These are phyloP conservation scores for Leccinum pachyderme DNA, from an alignment of 1,284 basidiomycete species.

Conservation along the genomic window DNA sequence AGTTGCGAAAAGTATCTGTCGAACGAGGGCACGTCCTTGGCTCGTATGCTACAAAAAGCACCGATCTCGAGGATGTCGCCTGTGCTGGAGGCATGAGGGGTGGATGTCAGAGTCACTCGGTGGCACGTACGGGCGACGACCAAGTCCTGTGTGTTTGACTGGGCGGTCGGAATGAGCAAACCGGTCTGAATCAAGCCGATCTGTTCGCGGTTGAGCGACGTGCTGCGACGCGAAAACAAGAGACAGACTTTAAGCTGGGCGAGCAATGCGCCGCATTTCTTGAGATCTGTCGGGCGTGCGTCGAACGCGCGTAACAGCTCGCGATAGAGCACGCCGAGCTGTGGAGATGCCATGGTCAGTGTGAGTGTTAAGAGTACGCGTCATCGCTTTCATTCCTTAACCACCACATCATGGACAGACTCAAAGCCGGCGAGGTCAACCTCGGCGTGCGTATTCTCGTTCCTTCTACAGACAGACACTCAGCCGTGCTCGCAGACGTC, in stretches of 20 bases:
- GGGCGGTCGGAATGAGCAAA: slow-evolving; percentile 64
- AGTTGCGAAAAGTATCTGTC: slow-evolving; percentile 95
- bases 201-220: slow-evolving; percentile 39
- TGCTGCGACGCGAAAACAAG: background rate
- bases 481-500: slow-evolving; percentile 68
- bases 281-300: slow-evolving; percentile 61
- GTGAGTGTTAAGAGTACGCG: slow-evolving; percentile 30
- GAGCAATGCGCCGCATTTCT: slow-evolving; percentile 60
- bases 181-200: slow-evolving; percentile 78
- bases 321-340: slow-evolving; percentile 55
- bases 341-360: slow-evolving; percentile 45
- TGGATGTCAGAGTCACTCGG: background rate
- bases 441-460: slow-evolving; percentile 69
- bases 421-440: slow-evolving; percentile 93
- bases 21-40: slow-evolving; percentile 87
- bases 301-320: slow-evolving; percentile 63
- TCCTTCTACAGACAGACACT: background rate
- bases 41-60: slow-evolving; percentile 89
- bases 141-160: slow-evolving; percentile 61
- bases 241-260: slow-evolving; percentile 67
- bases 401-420: slow-evolving; percentile 58
- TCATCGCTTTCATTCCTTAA: slow-evolving; percentile 40
- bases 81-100: slow-evolving; percentile 41
- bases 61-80: slow-evolving; percentile 96
- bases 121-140: slow-evolving; percentile 62